Conservation (phyloP, 768 basidiomycete genomes). For the Gyrodon lividus region DNA sequence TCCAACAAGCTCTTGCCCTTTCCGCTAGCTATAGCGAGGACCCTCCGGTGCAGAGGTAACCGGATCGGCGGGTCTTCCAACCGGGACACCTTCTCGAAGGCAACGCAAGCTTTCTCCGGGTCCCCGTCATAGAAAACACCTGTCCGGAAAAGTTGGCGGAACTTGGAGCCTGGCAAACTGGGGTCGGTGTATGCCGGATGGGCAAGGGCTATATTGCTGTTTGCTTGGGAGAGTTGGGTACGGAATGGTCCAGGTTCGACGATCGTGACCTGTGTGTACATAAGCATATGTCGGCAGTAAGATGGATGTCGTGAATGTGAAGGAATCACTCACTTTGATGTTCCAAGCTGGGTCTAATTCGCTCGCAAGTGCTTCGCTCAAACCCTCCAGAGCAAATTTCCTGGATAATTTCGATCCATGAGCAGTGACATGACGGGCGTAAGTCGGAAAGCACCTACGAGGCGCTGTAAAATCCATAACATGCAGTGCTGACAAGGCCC, state of each 20-base stretch:
- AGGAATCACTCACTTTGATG: conserved; percentile 20
- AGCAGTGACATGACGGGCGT: neutral
- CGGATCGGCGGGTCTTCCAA: conserved; percentile 18
- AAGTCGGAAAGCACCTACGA: conserved; percentile 5
- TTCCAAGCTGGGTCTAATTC: conserved; percentile 31
- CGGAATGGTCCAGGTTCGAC: conserved; percentile 15
- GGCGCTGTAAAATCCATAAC: conserved; percentile 14
- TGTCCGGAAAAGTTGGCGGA: neutral
- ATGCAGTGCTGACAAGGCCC: conserved; percentile 12
- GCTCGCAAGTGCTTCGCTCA: conserved; percentile 22
- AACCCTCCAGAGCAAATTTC: conserved; percentile 27
- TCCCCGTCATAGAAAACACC: conserved; percentile 10
- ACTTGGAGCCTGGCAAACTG: conserved; percentile 8
- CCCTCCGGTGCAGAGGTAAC: conserved; percentile 10
- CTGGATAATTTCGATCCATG: neutral
- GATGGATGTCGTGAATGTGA: neutral
- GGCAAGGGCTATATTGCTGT: neutral
- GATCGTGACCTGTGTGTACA: conserved; percentile 1
- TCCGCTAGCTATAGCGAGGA: conserved; percentile 7
- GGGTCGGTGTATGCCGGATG: conserved; percentile 18
- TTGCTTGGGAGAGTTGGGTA: conserved; percentile 4
- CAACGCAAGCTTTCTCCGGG: conserved; percentile 9
- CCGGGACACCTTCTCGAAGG: conserved; percentile 13
- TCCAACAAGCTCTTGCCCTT: conserved; percentile 15
- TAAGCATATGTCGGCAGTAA: neutral